These are phyloP conservation scores for Pugionium cornutum DNA, from an alignment of 345 rosid genomes.

Conservation along the genomic window DNA sequence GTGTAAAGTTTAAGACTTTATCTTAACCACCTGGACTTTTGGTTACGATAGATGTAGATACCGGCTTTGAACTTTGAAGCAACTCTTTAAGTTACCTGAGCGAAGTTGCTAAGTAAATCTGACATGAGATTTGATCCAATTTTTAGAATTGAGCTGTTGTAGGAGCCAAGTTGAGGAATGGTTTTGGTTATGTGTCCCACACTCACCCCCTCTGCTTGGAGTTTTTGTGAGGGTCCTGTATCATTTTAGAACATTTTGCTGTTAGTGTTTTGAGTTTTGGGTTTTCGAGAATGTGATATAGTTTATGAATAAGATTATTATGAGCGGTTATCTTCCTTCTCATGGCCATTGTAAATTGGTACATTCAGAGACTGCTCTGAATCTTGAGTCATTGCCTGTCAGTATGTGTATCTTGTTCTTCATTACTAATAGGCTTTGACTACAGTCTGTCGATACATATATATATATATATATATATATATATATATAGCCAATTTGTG, in stretches of 20 bases:
- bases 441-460: background rate
- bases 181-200: constrained; percentile 22
- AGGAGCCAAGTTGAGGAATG: constrained; percentile 2
- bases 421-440: background rate
- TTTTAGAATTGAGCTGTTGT: constrained; percentile 20
- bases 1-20: constrained; percentile 20
- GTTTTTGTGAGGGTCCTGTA: background rate
- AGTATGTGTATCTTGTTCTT: background rate
- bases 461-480: background rate
- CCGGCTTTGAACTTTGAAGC: background rate
- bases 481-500: background rate
- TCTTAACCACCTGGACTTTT: background rate
- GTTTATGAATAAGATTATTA: background rate
- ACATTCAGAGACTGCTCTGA: background rate
- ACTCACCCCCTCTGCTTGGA: background rate
- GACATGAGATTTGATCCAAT: constrained; percentile 1
- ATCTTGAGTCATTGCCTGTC: background rate
- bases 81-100: constrained; percentile 2
- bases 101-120: constrained; percentile 8
- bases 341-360: background rate
- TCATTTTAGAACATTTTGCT: background rate
- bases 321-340: constrained; percentile 1
- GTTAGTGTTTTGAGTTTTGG: background rate
- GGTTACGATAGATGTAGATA: constrained; percentile 11
- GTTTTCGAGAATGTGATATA: background rate